Evolutionary conservation across 306 rosid genomes (phyloP).

Genomic region (Amphicarpaea edgeworthii): DNA sequence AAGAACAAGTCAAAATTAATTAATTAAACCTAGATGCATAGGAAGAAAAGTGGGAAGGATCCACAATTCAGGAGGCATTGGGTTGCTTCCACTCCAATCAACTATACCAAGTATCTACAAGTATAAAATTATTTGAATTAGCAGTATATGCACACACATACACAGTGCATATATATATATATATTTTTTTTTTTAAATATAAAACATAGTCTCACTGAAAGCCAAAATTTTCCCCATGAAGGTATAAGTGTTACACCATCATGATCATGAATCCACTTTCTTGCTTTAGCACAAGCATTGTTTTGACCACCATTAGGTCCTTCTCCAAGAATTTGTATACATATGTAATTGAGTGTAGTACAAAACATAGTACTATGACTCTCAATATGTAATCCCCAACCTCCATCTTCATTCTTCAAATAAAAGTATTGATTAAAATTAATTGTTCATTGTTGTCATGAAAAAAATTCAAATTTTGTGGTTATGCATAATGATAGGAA

Average conservation of each 20-base stretch:
- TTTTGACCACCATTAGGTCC: conserved; percentile 19
- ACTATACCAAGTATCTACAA: conserved; percentile 54
- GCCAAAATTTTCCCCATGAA: conserved; percentile 44
- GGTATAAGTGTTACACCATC: conserved; percentile 60
- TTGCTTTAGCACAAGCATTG: conserved; percentile 62
- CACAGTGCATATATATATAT: too few species aligned
- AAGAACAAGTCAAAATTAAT: not conserved
- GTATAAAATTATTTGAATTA: not conserved
- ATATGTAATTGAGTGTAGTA: too few species aligned
- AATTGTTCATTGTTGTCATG: not conserved
- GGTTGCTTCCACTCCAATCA: conserved; percentile 58
- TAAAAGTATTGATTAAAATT: not conserved
- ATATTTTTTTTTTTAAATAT: not conserved
- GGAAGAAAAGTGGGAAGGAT: conserved; percentile 62
- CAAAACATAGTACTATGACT: not conserved
- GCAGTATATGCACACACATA: not conserved
- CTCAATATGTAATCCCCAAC: conserved; percentile 1
- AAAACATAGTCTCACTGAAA: conserved; percentile 53
- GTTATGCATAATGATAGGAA: not conserved
- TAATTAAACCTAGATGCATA: conserved; percentile 59
- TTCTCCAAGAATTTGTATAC: too few species aligned
- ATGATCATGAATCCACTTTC: conserved; percentile 73
- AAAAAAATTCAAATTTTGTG: not conserved
- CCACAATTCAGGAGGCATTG: too few species aligned
- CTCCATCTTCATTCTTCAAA: conserved; percentile 68